phyloP scores from a whole-genome alignment of 192 early-diverging fungal species.

The Podila epigama region DNA sequence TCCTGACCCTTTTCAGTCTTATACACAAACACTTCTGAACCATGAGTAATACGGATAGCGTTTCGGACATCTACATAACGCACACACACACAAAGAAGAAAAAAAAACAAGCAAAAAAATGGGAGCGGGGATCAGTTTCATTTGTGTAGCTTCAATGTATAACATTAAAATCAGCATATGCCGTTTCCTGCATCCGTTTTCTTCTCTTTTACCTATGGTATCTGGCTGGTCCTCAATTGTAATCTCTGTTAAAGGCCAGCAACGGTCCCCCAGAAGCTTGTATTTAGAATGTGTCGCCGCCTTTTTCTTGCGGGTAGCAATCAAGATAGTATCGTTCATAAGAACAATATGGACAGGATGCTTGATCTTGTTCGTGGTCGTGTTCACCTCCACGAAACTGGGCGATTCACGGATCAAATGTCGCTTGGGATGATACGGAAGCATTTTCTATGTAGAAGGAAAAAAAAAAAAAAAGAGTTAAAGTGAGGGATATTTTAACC shows the following conservation, averaged over 20 bases:
- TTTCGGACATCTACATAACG: slow-evolving; percentile 68
- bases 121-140: too few relatives aligned
- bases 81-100: slow-evolving; percentile 1
- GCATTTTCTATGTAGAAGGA: slow-evolving; percentile 69
- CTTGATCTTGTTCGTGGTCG: slow-evolving; percentile 72
- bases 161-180: neutral
- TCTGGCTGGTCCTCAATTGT: slow-evolving; percentile 88
- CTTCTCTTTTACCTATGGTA: slow-evolving; percentile 56
- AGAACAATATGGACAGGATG: slow-evolving; percentile 84
- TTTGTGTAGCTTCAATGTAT: neutral
- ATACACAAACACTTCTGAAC: slow-evolving; percentile 77
- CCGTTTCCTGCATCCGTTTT: neutral
- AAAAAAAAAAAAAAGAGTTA: neutral
- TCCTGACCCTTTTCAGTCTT: slow-evolving; percentile 72
- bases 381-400: slow-evolving; percentile 82
- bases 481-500: too few relatives aligned
- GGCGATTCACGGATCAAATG: slow-evolving; percentile 78
- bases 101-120: too few relatives aligned
- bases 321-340: slow-evolving; percentile 84
- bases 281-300: slow-evolving; percentile 58
- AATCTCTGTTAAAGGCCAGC: slow-evolving; percentile 80
- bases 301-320: slow-evolving; percentile 82
- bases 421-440: slow-evolving; percentile 73
- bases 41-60: slow-evolving; percentile 86
- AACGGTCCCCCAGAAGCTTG: slow-evolving; percentile 82